A percentile compares a stretch with the other conserved stretches of the same genome.
These are phyloP conservation scores for Rhizopogon roseolus DNA, from an alignment of 768 basidiomycete species.

Conservation along the genomic window DNA sequence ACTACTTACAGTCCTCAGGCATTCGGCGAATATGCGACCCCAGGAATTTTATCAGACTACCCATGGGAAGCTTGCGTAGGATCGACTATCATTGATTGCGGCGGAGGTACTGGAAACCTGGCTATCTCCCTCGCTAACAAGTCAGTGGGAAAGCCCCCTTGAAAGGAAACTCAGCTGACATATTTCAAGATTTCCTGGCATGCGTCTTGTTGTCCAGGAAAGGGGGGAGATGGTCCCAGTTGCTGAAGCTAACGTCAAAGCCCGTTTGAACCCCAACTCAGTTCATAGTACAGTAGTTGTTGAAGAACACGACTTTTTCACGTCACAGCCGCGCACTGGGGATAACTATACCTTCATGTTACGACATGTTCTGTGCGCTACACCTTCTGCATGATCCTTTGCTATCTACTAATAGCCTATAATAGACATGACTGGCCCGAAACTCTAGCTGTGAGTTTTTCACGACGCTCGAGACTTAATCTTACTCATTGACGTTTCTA, in stretches of 20 bases:
- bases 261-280: constrained; percentile 28
- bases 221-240: constrained; percentile 19
- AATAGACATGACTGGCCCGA: constrained; percentile 12
- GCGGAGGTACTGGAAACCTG: constrained; percentile 36
- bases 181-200: neutral
- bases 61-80: constrained; percentile 29
- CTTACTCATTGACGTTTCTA: neutral
- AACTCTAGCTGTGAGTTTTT: neutral
- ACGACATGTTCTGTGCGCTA: neutral
- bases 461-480: neutral
- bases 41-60: constrained; percentile 36
- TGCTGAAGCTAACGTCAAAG: constrained; percentile 9
- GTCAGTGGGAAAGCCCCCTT: constrained; percentile 13
- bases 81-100: constrained; percentile 37
- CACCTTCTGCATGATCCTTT: neutral
- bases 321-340: constrained; percentile 21
- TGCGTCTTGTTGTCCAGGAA: constrained; percentile 32
- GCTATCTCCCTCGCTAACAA: constrained; percentile 34
- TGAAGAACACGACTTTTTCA: constrained; percentile 36
- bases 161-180: neutral
- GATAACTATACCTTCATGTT: neutral
- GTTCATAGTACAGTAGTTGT: constrained; percentile 29
- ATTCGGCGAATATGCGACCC: constrained; percentile 15
- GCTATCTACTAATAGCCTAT: neutral
- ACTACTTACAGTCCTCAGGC: neutral